These are phyloP conservation scores for Kregervanrija pseudodelftensis DNA, from an alignment of 805 yeast genomes.

Conservation along the genomic window DNA sequence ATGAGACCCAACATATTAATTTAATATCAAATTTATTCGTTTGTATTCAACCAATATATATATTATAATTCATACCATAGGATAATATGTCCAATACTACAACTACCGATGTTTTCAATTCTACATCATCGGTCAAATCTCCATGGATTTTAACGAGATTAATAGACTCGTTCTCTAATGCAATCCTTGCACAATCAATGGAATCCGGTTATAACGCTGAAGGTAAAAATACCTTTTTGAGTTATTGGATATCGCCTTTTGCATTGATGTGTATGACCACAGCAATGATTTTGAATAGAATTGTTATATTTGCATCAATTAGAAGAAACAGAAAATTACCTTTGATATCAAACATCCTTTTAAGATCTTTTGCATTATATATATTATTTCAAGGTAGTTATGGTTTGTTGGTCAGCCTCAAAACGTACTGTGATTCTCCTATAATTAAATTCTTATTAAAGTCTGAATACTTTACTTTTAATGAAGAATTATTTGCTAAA, in stretches of 20 bases:
- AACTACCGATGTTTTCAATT: no score
- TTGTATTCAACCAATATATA: no score
- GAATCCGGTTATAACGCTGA: slow-evolving; percentile 24
- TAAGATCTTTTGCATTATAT: slow-evolving; percentile 34
- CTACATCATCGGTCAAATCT: slow-evolving; percentile 6
- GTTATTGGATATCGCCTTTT: slow-evolving; percentile 42
- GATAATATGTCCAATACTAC: no score
- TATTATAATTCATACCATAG: no score
- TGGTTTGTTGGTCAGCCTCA: slow-evolving; percentile 27
- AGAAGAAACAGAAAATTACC: slow-evolving; percentile 34
- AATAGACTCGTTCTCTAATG: slow-evolving; percentile 24
- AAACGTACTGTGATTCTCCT: slow-evolving; percentile 6
- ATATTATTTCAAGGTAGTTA: slow-evolving; percentile 27
- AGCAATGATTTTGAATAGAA: slow-evolving; percentile 51
- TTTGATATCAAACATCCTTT: slow-evolving; percentile 19
- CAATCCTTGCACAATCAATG: slow-evolving; percentile 28
- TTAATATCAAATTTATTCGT: no score
- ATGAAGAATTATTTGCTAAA: slow-evolving; percentile 14
- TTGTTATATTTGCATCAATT: slow-evolving; percentile 50
- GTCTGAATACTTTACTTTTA: slow-evolving; percentile 18
- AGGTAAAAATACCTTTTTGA: slow-evolving; percentile 36
- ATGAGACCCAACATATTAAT: no score
- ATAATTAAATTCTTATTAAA: slow-evolving; percentile 6
- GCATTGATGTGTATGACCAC: slow-evolving; percentile 49
- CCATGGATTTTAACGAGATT: slow-evolving; percentile 19